These are phyloP conservation scores for Pyrenochaeta sp. DNA, from an alignment of 2,329 filamentous ascomycete genomes.

Conservation along the genomic window DNA sequence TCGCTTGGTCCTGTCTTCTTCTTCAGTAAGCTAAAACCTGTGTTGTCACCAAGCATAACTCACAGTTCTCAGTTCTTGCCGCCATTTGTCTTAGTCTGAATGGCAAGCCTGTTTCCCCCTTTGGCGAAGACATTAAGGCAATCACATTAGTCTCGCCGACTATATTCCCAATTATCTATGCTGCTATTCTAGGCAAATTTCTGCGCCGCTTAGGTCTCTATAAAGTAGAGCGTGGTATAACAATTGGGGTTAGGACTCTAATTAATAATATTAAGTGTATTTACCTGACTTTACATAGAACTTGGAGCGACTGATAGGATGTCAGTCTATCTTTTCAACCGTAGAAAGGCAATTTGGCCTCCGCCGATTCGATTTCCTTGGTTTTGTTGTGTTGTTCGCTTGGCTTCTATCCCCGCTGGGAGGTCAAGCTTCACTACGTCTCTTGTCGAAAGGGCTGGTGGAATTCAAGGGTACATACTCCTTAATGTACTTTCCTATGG, in stretches of 20 bases:
- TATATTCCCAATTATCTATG: slow-evolving; percentile 20
- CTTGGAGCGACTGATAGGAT: slow-evolving; percentile 16
- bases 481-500: slow-evolving; percentile 3
- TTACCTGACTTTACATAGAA: too few species aligned
- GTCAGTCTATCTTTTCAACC: slow-evolving; percentile 16
- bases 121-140: slow-evolving; percentile 11
- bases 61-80: slow-evolving; percentile 4
- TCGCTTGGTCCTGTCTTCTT: slow-evolving; percentile 2
- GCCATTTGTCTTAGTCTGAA: slow-evolving; percentile 6
- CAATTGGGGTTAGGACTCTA: slow-evolving; percentile 11
- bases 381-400: slow-evolving; percentile 4
- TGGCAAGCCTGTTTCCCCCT: slow-evolving; percentile 2
- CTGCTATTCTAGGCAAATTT: slow-evolving; percentile 14
- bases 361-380: slow-evolving; percentile 8
- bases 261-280: too few species aligned
- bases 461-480: background rate
- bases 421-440: slow-evolving; percentile 13
- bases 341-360: slow-evolving; percentile 17
- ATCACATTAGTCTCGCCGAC: slow-evolving; percentile 13
- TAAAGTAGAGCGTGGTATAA: slow-evolving; percentile 13
- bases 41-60: too few species aligned
- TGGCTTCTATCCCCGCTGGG: slow-evolving; percentile 16
- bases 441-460: slow-evolving; percentile 5
- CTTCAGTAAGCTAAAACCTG: background rate
- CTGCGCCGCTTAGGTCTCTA: slow-evolving; percentile 13